phyloP scores from a whole-genome alignment of 2,329 filamentous ascomycete species.

The Penicillium sp. region DNA sequence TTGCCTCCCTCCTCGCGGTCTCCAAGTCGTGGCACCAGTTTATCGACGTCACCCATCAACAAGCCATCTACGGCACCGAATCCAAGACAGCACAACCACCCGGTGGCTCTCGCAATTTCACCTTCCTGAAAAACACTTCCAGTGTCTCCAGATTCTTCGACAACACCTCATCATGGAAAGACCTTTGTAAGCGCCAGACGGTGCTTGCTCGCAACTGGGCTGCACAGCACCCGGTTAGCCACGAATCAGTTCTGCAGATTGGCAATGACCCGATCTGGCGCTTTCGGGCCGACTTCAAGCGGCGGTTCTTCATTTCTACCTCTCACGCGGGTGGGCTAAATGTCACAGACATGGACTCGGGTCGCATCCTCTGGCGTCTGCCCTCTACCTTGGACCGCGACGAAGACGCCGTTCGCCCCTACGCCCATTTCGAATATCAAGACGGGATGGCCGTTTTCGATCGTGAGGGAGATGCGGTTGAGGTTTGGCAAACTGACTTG shows the following conservation, averaged over 20 bases:
- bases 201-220: conserved; percentile 48
- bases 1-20: conserved; percentile 42
- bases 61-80: conserved; percentile 45
- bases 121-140: conserved; percentile 31
- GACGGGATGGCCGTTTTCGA: conserved; percentile 53
- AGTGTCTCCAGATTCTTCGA: conserved; percentile 43
- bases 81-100: conserved; percentile 37
- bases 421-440: conserved; percentile 54
- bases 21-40: conserved; percentile 48
- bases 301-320: conserved; percentile 51
- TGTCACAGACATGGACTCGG: conserved; percentile 53
- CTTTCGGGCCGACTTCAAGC: conserved; percentile 52
- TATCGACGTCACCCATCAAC: conserved; percentile 49
- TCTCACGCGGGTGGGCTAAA: conserved; percentile 51
- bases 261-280: conserved; percentile 50
- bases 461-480: conserved; percentile 48
- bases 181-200: conserved; percentile 48
- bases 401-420: conserved; percentile 44
- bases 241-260: conserved; percentile 48
- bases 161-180: conserved; percentile 47
- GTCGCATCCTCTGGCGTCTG: conserved; percentile 45
- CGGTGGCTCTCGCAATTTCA: conserved; percentile 35
- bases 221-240: conserved; percentile 36
- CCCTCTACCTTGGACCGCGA: conserved; percentile 34
- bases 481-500: conserved; percentile 50